Base-by-base conservation (phyloP, 352 stramenopile genomes). In the Ophiocytium majus region DNA sequence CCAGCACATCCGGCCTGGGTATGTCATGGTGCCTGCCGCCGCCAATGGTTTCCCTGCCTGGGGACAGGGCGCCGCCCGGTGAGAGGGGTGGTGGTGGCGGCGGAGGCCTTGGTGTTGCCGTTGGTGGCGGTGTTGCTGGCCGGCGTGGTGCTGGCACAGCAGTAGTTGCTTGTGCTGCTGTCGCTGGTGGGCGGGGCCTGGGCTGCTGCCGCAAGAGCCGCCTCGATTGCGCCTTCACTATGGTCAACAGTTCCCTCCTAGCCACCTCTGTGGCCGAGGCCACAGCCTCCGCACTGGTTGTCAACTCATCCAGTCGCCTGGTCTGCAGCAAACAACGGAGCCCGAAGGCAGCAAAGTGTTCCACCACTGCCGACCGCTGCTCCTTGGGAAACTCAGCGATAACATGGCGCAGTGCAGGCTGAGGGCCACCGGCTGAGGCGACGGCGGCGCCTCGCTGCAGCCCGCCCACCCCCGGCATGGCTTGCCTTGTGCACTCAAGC, bases 1-100 rank as follows among this genome's bases (percentile, higher is more conserved):
- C 82, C 9, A 88, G 75, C 14, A 88, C 84, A 82, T 88, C 84
- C 10, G 80, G 49, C 10, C 84, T 57, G 43, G 43, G 43, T 14
- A 57, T 57, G 43, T 57, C 43, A 57, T 5, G 43, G 5, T 57
- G 43, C 43, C 43, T 57, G 43, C 43, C 14, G 43, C 43, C 43
- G 5, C 43, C 14, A 14, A 57, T 5, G 5, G 76, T 84, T 0
- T 34, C 37, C 34, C 79, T 10, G 9, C n/a, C 33, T n/a, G 57
- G 23, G 76, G 23, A 43, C 34, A 9, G 50, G 31, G 50, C 32
- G 31, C 23, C 0, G 31, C 49, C 36, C 31, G n/a, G n/a, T 23
- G n/a, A 71, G 57, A 71, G 31, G 57, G 57, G 0, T 1, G 57
- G n/a, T 23, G 31, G 32, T n/a, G 31, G 71, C 71, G 0, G 31